Percentiles rank a stretch among this genome's conserved stretches.
Conservation (phyloP, 371 early-diverging fungal species). For the Nematocida parisii region DNA sequence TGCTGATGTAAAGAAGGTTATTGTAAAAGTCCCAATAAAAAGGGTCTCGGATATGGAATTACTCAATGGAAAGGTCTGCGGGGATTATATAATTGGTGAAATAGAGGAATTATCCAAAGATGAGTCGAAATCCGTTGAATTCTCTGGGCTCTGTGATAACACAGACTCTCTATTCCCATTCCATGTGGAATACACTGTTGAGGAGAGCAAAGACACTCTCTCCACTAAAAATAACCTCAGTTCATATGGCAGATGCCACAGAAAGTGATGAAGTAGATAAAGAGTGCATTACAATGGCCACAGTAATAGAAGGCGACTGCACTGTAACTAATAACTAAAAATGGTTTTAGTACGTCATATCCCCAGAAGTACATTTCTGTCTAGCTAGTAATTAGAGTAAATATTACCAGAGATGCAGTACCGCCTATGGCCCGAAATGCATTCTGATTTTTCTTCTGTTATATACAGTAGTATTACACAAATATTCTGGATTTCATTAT, state of each 20-base stretch:
- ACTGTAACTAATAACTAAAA: conserved; percentile 1
- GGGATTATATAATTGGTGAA: conserved; percentile 16
- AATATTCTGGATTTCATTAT: no score
- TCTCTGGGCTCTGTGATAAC: conserved; percentile 55
- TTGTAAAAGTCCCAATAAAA: conserved; percentile 23
- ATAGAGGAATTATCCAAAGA: conserved; percentile 3
- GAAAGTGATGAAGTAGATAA: background rate
- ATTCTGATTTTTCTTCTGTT: no score
- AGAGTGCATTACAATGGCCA: background rate
- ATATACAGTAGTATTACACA: no score
- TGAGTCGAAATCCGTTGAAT: conserved; percentile 29
- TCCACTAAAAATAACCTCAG: conserved; percentile 9
- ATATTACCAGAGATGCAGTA: no score
- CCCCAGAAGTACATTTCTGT: no score
- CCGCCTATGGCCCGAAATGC: no score
- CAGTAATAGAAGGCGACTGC: conserved; percentile 44
- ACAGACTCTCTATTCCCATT: conserved; percentile 53
- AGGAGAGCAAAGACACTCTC: conserved; percentile 17
- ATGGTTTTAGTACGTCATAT: background rate
- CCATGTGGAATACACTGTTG: conserved; percentile 14
- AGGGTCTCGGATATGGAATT: conserved; percentile 53
- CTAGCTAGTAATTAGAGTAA: no score
- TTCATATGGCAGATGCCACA: background rate
- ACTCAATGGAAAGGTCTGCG: conserved; percentile 16
- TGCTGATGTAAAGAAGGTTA: conserved; percentile 4